These are phyloP conservation scores for Starmerella cellae DNA, from an alignment of 805 yeast genomes.

Conservation along the genomic window DNA sequence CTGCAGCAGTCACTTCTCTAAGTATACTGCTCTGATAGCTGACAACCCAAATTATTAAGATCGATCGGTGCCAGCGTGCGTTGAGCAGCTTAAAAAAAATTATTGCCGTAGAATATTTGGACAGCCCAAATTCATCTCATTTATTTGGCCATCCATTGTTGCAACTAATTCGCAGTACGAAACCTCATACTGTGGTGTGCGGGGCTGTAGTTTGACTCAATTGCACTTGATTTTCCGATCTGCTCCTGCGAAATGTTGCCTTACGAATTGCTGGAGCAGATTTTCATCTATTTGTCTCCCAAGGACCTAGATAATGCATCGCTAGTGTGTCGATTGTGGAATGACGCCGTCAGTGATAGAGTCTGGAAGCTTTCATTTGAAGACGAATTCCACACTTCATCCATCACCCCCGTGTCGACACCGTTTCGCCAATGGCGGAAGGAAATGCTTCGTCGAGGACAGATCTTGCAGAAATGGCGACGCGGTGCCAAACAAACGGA, in stretches of 20 bases:
- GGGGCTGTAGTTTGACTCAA: too few relatives aligned
- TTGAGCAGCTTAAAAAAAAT: too few relatives aligned
- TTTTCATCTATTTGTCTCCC: slow-evolving; percentile 12
- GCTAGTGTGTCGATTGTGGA: slow-evolving; percentile 25
- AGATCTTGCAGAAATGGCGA: slow-evolving; percentile 23
- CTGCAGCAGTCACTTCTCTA: too few relatives aligned
- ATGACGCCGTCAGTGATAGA: slow-evolving; percentile 21
- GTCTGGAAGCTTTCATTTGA: slow-evolving; percentile 24
- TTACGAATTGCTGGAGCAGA: slow-evolving; percentile 11
- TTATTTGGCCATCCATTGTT: too few relatives aligned
- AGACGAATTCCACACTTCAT: slow-evolving; percentile 18
- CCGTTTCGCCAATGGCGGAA: slow-evolving; percentile 23
- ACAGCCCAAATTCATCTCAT: too few relatives aligned
- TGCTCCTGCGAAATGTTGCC: slow-evolving; percentile 7
- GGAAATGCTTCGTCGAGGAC: slow-evolving; percentile 22
- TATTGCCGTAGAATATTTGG: too few relatives aligned
- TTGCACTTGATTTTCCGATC: neutral
- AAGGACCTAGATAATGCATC: slow-evolving; percentile 20
- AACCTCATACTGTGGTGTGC: too few relatives aligned
- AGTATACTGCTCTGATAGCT: too few relatives aligned
- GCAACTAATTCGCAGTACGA: too few relatives aligned
- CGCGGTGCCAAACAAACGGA: slow-evolving; percentile 19
- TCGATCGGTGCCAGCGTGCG: too few relatives aligned
- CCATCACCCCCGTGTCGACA: slow-evolving; percentile 19
- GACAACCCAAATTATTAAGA: too few relatives aligned